These are phyloP conservation scores for Pichia manshurica DNA, from an alignment of 805 yeast genomes.

Conservation along the genomic window DNA sequence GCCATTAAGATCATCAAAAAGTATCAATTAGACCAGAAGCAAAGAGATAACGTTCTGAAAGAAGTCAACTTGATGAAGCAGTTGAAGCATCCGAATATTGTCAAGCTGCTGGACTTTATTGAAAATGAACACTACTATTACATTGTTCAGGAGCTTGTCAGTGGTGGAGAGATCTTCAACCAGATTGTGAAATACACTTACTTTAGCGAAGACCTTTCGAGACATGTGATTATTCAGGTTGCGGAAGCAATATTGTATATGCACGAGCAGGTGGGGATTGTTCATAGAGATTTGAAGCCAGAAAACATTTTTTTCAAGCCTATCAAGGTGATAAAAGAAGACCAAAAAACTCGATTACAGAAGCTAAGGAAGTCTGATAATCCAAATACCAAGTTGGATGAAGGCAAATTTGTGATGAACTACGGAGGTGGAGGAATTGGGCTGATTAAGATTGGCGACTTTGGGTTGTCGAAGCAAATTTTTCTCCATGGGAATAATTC, in stretches of 20 bases:
- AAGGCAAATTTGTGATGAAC: conserved; percentile 75
- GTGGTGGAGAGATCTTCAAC: conserved; percentile 77
- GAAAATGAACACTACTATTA: conserved; percentile 59
- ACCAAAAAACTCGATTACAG: conserved; percentile 31
- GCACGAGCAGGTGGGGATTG: conserved; percentile 70
- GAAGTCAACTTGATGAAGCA: conserved; percentile 75
- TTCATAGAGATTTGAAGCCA: conserved; percentile 79
- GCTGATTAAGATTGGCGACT: conserved; percentile 84
- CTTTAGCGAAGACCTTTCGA: conserved; percentile 63
- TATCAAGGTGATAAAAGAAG: conserved; percentile 36
- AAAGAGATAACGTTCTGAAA: conserved; percentile 64
- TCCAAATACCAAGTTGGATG: conserved; percentile 66
- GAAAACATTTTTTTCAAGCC: conserved; percentile 67
- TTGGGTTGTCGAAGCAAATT: conserved; percentile 87
- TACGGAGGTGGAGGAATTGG: conserved; percentile 95
- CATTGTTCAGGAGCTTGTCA: conserved; percentile 65
- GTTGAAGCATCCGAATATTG: conserved; percentile 58
- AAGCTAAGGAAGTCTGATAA: conserved; percentile 62
- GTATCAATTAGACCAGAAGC: conserved; percentile 55
- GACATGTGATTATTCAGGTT: conserved; percentile 69
- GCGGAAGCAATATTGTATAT: conserved; percentile 63
- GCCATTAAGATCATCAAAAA: conserved; percentile 64
- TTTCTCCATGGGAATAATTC: conserved; percentile 66
- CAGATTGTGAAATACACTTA: conserved; percentile 74
- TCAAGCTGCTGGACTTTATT: conserved; percentile 57